Conservation (phyloP, 805 yeast genomes). For the Metahyphopichia silvanorum region DNA sequence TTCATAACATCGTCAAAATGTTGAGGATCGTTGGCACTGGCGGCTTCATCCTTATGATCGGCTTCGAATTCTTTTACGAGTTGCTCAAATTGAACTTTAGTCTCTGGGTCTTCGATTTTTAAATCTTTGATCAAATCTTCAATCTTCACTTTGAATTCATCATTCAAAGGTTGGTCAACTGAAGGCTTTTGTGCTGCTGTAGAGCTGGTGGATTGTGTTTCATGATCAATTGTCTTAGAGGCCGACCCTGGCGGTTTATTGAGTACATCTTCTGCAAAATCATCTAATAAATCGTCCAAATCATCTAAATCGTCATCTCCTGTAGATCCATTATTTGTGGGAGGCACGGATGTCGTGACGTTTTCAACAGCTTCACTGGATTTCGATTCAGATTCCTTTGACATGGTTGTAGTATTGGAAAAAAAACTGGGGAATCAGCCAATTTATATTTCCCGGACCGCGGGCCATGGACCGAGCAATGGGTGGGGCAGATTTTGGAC, state of each 20-base stretch:
- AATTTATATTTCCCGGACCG: too few relatives aligned
- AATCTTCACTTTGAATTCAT: constrained; percentile 28
- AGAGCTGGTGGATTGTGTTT: constrained; percentile 5
- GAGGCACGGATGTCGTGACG: too few relatives aligned
- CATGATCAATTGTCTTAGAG: constrained; percentile 12
- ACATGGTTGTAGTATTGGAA: too few relatives aligned
- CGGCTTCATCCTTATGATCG: constrained; percentile 29
- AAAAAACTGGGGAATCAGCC: too few relatives aligned
- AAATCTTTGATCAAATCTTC: constrained; percentile 47
- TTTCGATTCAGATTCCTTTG: too few relatives aligned
- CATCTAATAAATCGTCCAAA: constrained; percentile 81
- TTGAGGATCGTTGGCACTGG: constrained; percentile 26
- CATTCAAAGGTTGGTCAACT: constrained; percentile 29
- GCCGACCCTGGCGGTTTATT: constrained; percentile 57
- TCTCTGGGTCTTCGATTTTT: constrained; percentile 50
- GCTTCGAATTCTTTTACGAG: constrained; percentile 42
- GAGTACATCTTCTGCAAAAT: constrained; percentile 69
- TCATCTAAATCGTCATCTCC: constrained; percentile 66
- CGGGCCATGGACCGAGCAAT: too few relatives aligned
- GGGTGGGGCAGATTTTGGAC: too few relatives aligned
- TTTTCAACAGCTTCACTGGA: too few relatives aligned
- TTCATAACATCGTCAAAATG: constrained; percentile 73
- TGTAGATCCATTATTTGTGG: too few relatives aligned
- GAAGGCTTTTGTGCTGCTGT: constrained; percentile 8
- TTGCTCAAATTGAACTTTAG: constrained; percentile 48